phyloP scores from a whole-genome alignment of 768 basidiomycete species.

The Boletus speciosus region DNA sequence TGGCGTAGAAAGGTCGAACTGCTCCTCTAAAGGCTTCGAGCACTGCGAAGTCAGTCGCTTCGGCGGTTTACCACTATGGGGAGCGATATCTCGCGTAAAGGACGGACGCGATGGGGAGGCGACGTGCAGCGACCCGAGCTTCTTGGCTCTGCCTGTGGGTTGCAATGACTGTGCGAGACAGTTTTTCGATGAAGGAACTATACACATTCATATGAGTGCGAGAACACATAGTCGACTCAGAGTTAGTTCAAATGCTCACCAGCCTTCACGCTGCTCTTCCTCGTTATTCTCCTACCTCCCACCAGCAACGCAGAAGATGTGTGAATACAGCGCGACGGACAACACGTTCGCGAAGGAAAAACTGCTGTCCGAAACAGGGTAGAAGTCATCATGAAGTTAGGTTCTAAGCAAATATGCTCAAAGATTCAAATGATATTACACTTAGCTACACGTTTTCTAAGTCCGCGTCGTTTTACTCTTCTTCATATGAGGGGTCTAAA shows the following conservation, averaged over 20 bases:
- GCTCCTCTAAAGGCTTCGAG: conserved; percentile 30
- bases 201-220: not conserved
- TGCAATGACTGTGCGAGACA: conserved; percentile 29
- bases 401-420: not conserved
- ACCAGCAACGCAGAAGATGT: conserved; percentile 9
- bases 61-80: conserved; percentile 17
- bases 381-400: conserved; percentile 6
- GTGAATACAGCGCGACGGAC: conserved; percentile 5
- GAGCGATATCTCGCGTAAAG: conserved; percentile 15
- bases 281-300: conserved; percentile 10
- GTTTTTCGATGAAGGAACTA: conserved; percentile 23
- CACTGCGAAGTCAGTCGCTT: not conserved
- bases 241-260: conserved; percentile 9
- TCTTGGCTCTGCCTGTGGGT: conserved; percentile 25
- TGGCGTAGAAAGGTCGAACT: conserved; percentile 36
- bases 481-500: conserved; percentile 1
- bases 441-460: conserved; percentile 1
- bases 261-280: conserved; percentile 8
- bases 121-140: conserved; percentile 25
- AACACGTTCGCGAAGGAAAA: not conserved
- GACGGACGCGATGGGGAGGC: conserved; percentile 17
- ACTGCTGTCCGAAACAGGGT: conserved; percentile 3
- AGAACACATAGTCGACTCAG: not conserved
- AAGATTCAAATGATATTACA: not conserved
- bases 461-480: conserved; percentile 10